Evolutionary conservation across 805 yeast species (phyloP).

Genomic region (Wickerhamomyces kurtzmanii): DNA sequence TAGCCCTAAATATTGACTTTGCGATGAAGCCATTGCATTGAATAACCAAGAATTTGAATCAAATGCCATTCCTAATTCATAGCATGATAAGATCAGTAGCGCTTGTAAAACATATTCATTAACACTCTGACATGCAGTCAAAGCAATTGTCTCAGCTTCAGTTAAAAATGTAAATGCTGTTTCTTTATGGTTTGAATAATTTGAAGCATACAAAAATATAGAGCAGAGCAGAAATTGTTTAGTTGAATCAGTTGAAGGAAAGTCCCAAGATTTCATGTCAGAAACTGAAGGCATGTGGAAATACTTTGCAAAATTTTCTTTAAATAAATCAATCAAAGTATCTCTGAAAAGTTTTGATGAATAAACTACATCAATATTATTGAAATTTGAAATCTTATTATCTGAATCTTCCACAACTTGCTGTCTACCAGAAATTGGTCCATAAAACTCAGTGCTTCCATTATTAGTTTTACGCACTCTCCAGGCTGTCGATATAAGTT

Average conservation of each 20-base stretch:
- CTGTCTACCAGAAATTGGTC: constrained; percentile 24
- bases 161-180: constrained; percentile 9
- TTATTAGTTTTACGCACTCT: constrained; percentile 16
- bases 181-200: constrained; percentile 9
- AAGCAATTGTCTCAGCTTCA: constrained; percentile 15
- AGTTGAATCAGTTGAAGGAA: constrained; percentile 17
- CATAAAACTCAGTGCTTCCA: constrained; percentile 22
- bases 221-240: constrained; percentile 18
- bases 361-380: constrained; percentile 1
- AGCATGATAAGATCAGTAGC: constrained; percentile 19
- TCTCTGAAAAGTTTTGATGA: constrained; percentile 1
- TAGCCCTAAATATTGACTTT: constrained; percentile 18
- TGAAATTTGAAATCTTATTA: constrained; percentile 1
- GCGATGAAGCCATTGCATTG: constrained; percentile 21
- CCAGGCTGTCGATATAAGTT: constrained; percentile 23
- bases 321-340: constrained; percentile 11
- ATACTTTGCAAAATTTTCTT: constrained; percentile 15
- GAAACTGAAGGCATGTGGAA: constrained; percentile 17
- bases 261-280: constrained; percentile 16
- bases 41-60: constrained; percentile 22
- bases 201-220: constrained; percentile 19
- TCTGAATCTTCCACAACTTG: constrained; percentile 15
- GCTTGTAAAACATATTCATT: constrained; percentile 18
- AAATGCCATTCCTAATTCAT: constrained; percentile 21
- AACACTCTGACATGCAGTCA: constrained; percentile 14